Evolutionary conservation across 2,329 filamentous ascomycete species (phyloP).

Genomic region (Cyphellophora europaea): DNA sequence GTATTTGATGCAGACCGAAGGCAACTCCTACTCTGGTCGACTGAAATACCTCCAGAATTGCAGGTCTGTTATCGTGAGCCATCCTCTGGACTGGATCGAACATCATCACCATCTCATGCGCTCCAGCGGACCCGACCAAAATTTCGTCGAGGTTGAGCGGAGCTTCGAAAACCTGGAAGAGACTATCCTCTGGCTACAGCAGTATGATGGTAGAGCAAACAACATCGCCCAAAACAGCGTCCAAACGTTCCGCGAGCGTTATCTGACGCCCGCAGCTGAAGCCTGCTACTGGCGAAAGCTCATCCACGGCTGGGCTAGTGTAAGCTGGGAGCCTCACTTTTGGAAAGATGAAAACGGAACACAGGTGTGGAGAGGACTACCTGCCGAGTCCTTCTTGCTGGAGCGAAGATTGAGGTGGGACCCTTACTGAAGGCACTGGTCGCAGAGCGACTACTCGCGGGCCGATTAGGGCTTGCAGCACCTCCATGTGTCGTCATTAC

Average conservation of each 20-base stretch:
- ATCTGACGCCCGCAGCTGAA: constrained; percentile 46
- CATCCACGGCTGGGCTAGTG: constrained; percentile 28
- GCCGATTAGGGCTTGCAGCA: too few relatives aligned
- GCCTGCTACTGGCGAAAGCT: constrained; percentile 47
- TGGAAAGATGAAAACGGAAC: constrained; percentile 23
- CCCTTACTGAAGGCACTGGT: constrained; percentile 12
- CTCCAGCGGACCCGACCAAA: constrained; percentile 36
- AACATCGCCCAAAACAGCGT: constrained; percentile 41
- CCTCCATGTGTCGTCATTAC: too few relatives aligned
- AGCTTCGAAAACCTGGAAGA: constrained; percentile 48
- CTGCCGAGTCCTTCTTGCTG: constrained; percentile 33
- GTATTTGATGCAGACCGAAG: constrained; percentile 45
- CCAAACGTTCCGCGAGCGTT: constrained; percentile 40
- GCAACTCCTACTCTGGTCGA: constrained; percentile 43
- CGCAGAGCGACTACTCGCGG: too few relatives aligned
- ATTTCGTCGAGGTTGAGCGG: constrained; percentile 38
- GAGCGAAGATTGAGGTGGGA: constrained; percentile 16
- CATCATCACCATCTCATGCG: constrained; percentile 39
- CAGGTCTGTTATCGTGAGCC: constrained; percentile 39
- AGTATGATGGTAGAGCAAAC: constrained; percentile 34
- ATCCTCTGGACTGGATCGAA: constrained; percentile 39
- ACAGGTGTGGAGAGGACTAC: constrained; percentile 24
- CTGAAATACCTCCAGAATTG: constrained; percentile 47
- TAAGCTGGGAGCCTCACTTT: constrained; percentile 32
- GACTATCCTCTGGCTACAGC: constrained; percentile 34